phyloP scores from a whole-genome alignment of 2,329 filamentous ascomycete genomes.

The Clarireedia paspali region DNA sequence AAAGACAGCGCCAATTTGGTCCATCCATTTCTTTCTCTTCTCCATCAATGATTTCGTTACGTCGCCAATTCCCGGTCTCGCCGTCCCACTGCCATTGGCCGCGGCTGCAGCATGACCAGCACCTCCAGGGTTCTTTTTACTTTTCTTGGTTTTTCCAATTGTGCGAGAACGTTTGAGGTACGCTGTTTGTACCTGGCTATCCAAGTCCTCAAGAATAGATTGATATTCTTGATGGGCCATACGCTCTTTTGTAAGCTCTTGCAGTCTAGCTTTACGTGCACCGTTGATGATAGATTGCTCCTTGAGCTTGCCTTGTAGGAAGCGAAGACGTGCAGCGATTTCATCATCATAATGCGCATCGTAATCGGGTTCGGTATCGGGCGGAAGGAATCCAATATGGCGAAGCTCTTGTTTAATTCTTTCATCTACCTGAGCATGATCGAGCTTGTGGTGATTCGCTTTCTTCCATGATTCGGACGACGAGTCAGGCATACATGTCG shows the following conservation, averaged over 20 bases:
- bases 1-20: slow-evolving; percentile 85
- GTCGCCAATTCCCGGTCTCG: slow-evolving; percentile 79
- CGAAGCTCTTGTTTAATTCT: slow-evolving; percentile 85
- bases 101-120: slow-evolving; percentile 55
- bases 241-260: slow-evolving; percentile 81
- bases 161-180: slow-evolving; percentile 94
- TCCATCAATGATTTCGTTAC: slow-evolving; percentile 90
- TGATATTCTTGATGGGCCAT: slow-evolving; percentile 97
- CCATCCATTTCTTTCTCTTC: slow-evolving; percentile 78
- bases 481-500: slow-evolving; percentile 73
- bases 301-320: slow-evolving; percentile 74
- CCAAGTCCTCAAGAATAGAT: slow-evolving; percentile 93
- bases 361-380: slow-evolving; percentile 65
- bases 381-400: slow-evolving; percentile 78
- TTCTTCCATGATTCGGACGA: slow-evolving; percentile 72
- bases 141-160: slow-evolving; percentile 89
- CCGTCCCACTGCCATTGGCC: slow-evolving; percentile 48
- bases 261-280: slow-evolving; percentile 77
- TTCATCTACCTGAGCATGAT: slow-evolving; percentile 82
- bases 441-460: slow-evolving; percentile 64
- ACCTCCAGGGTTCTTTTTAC: slow-evolving; percentile 69
- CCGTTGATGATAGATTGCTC: slow-evolving; percentile 83
- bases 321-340: slow-evolving; percentile 79
- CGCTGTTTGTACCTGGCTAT: slow-evolving; percentile 87
- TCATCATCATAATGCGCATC: slow-evolving; percentile 90